These are phyloP conservation scores for Amaranthus cruentus DNA, from an alignment of 148 eudicot genomes.

Conservation along the genomic window DNA sequence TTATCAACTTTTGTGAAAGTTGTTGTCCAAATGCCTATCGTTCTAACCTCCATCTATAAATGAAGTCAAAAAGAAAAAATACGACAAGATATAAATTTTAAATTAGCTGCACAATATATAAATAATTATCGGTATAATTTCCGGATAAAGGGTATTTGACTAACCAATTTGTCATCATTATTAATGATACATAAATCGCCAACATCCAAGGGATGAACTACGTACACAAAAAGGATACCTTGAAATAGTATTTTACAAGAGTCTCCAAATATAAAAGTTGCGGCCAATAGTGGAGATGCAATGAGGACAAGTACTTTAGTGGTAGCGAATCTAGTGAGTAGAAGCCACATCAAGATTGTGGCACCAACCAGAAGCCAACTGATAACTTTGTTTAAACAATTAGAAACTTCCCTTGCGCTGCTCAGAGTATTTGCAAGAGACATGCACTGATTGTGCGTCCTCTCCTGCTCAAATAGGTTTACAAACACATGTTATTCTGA, in stretches of 20 bases:
- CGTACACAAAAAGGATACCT: conserved; percentile 44
- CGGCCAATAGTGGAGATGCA: conserved; percentile 44
- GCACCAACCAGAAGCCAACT: conserved; percentile 29
- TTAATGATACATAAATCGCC: conserved; percentile 42
- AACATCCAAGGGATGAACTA: conserved; percentile 44
- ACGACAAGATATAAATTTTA: too few relatives aligned
- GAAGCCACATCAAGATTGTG: conserved; percentile 36
- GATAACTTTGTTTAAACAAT: conserved; percentile 39
- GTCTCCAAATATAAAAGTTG: conserved; percentile 44
- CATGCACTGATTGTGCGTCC: not conserved
- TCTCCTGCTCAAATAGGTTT: conserved; percentile 1
- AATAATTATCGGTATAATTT: too few relatives aligned
- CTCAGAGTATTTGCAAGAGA: conserved; percentile 2
- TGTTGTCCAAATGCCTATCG: conserved; percentile 10
- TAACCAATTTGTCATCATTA: conserved; percentile 24
- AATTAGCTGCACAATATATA: too few relatives aligned
- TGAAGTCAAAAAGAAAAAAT: not conserved
- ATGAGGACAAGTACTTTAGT: conserved; percentile 35
- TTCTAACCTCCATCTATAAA: conserved; percentile 6
- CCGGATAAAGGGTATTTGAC: not conserved
- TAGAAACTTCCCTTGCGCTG: conserved; percentile 26
- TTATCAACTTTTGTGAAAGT: not conserved
- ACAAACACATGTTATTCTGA: too few relatives aligned
- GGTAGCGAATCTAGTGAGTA: conserved; percentile 36
- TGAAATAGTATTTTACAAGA: conserved; percentile 44